These are phyloP conservation scores for Stromatinia cepivora DNA, from an alignment of 2,329 filamentous ascomycete species.

Conservation along the genomic window DNA sequence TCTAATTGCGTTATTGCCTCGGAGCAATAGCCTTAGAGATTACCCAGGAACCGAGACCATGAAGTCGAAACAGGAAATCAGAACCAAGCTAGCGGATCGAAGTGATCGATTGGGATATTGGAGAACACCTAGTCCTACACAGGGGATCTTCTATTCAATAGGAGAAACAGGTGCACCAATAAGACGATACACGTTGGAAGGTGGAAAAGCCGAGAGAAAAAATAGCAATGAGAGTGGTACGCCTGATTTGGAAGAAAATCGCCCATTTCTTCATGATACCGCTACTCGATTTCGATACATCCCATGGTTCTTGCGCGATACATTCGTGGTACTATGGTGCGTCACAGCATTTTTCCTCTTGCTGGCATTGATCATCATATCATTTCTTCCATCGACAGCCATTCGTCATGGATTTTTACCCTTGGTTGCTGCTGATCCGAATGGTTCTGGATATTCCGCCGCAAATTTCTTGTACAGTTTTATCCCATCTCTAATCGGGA, in stretches of 20 bases:
- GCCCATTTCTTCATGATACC: conserved; percentile 30
- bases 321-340: conserved; percentile 64
- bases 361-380: conserved; percentile 71
- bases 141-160: conserved; percentile 75
- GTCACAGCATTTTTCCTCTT: conserved; percentile 61
- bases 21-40: conserved; percentile 74
- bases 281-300: conserved; percentile 64
- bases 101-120: conserved; percentile 84
- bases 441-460: conserved; percentile 69
- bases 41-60: conserved; percentile 70
- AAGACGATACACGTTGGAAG: conserved; percentile 51
- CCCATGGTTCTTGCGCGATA: conserved; percentile 73
- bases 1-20: conserved; percentile 72
- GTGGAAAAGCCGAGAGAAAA: conserved; percentile 50
- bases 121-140: conserved; percentile 63
- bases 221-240: conserved; percentile 25
- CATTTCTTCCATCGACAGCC: conserved; percentile 69
- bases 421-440: conserved; percentile 60
- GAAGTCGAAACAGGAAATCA: conserved; percentile 52
- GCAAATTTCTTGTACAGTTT: conserved; percentile 88
- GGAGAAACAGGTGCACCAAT: conserved; percentile 61
- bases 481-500: conserved; percentile 66
- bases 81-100: conserved; percentile 53
- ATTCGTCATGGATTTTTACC: conserved; percentile 73
- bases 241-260: conserved; percentile 36